These are phyloP conservation scores for Alternaria sp. DNA, from an alignment of 2,329 filamentous ascomycete genomes.

Conservation along the genomic window DNA sequence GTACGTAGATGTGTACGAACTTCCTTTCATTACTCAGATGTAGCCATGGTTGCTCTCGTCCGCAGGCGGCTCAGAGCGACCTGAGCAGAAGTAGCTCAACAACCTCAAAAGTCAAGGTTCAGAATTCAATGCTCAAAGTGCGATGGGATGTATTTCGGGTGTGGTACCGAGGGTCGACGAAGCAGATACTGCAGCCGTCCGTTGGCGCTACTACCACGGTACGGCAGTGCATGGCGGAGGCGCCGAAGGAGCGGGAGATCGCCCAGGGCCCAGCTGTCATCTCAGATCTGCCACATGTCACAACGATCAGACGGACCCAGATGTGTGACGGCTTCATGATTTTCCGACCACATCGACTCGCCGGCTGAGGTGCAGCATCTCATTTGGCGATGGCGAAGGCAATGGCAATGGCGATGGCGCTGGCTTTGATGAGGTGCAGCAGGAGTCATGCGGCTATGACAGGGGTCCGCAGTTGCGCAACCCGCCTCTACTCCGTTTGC, in stretches of 20 bases:
- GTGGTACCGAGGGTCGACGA: constrained; percentile 6
- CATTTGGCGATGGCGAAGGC: constrained; percentile 1
- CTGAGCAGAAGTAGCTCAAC: too few relatives aligned
- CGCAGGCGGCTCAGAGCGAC: too few relatives aligned
- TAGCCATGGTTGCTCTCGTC: too few relatives aligned
- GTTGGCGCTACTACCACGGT: constrained; percentile 10
- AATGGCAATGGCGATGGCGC: background rate
- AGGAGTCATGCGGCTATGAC: constrained; percentile 12
- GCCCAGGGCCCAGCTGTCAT: constrained; percentile 10
- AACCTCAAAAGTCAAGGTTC: background rate
- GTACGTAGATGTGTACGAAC: too few relatives aligned
- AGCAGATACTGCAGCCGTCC: constrained; percentile 4
- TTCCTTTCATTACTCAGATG: too few relatives aligned
- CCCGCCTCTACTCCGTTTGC: constrained; percentile 1
- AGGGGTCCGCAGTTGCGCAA: constrained; percentile 6
- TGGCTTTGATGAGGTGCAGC: constrained; percentile 10
- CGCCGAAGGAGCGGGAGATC: constrained; percentile 11
- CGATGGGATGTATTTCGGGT: background rate
- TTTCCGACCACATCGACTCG: background rate
- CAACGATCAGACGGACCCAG: background rate
- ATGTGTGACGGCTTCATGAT: background rate
- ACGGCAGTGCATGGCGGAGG: constrained; percentile 3
- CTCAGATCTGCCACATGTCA: constrained; percentile 5
- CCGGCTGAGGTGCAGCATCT: background rate
- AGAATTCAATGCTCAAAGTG: background rate